These are phyloP conservation scores for Elaphomyces granulatus DNA, from an alignment of 495 filamentous ascomycete genomes.

Conservation along the genomic window DNA sequence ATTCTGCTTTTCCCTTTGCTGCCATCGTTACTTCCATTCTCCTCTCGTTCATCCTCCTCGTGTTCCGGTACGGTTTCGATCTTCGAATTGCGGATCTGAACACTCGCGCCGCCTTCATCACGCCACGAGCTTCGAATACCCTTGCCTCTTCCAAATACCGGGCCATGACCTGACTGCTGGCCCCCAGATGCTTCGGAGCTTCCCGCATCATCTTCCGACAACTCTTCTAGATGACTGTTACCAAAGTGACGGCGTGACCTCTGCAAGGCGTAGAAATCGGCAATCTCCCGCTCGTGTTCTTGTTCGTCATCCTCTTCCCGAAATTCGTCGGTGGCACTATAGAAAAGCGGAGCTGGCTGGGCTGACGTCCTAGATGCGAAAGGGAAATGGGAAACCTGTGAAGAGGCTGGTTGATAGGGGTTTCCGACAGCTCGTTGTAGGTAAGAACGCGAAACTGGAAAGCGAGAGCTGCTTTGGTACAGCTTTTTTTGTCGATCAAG, in stretches of 20 bases:
- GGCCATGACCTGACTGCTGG: constrained; percentile 21
- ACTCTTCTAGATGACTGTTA: constrained; percentile 60
- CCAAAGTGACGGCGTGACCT: constrained; percentile 79
- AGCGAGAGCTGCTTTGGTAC: constrained; percentile 30
- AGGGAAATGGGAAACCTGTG: constrained; percentile 57
- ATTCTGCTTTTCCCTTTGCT: constrained; percentile 52
- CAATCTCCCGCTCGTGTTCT: constrained; percentile 81
- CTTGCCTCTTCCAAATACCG: constrained; percentile 26
- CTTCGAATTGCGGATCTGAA: constrained; percentile 1
- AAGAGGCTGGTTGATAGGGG: constrained; percentile 55
- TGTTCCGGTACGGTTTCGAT: constrained; percentile 20
- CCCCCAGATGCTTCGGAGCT: constrained; percentile 44
- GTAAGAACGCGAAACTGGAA: constrained; percentile 35
- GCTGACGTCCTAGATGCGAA: constrained; percentile 60
- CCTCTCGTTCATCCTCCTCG: constrained; percentile 17
- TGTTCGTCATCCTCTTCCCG: constrained; percentile 81
- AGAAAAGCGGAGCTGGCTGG: constrained; percentile 80
- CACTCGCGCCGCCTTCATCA: constrained; percentile 19
- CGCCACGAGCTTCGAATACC: constrained; percentile 41
- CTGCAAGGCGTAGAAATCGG: constrained; percentile 85
- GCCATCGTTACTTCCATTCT: constrained; percentile 24
- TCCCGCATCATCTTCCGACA: constrained; percentile 57
- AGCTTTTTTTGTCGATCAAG: constrained; percentile 30
- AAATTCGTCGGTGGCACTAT: constrained; percentile 69
- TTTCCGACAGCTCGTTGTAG: constrained; percentile 42